Evolutionary conservation across 164 flowering plant species (phyloP), one percentile per base, ranked within the genome.

Genomic region (Aristolochia fimbriata): DNA sequence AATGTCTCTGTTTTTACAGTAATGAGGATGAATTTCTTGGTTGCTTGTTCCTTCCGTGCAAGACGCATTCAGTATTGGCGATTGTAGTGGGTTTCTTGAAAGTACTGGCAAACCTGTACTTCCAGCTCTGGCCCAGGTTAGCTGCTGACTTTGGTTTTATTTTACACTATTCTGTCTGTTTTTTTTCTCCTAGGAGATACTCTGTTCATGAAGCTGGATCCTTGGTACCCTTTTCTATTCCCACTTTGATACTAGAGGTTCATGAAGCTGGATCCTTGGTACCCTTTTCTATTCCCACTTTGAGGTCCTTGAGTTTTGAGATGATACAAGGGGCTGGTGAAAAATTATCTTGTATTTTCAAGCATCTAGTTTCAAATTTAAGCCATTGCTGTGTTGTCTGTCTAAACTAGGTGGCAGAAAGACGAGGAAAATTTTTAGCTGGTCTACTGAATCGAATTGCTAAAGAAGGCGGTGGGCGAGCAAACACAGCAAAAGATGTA

Each of bases 91-190:
- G 41, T 94, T 81, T 66, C 87, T 94, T 63, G 99, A 91, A 70
- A 76, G 80, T 58, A 91, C 99, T 8, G 97, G 97, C 22, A 88
- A 73, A 71, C 81, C 80, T 25, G 74, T 69, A 30, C 97, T 94
- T 76, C 99, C 99, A 48, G 97, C 99, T 63, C 65, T 94, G 65
- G 99, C 99, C 47, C 97, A 94, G 86, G 97, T 85, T 47, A 59
- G 75, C 56, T 27, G 22, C 19, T 14, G 55, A 56, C 12, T 31
- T 20, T 23, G 12, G 11, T 37, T 37, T 37, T 37, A 37, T 6
- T 37, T 37, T 37, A 7, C 43, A 7, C 43, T n/a, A 6, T 37
- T 37, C 43, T 37, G 9, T 37, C 43, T 37, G 43, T 37, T 37
- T 37, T n/a, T n/a, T 37, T 7, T 6, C 43, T 37, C 43, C 43